Evolutionary conservation across 768 basidiomycete species (phyloP), one percentile per base, ranked within the genome.

Genomic region (Rhodotorula paludigena): DNA sequence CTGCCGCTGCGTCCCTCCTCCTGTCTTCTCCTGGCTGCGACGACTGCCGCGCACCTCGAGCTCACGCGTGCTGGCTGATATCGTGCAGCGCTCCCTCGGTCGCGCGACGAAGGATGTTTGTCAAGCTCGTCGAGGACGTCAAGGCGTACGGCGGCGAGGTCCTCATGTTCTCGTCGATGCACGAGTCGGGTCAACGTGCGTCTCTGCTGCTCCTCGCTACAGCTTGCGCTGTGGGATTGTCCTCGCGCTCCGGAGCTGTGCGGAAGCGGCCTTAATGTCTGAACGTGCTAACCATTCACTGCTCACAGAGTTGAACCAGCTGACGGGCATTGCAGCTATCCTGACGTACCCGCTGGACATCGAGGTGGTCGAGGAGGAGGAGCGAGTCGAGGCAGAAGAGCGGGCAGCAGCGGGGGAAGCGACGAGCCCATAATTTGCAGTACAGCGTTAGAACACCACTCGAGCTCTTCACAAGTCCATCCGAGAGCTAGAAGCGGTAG

Each of bases 111-210:
- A 94, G 88, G 77, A 85, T 83, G 76, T 98, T 89, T 74, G 93
- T 99, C 39, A 81, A 79, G 53, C 82, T 98, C 42, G 92, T 94
- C 1, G 94, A 99, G 78, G 85, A 85, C 42, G 92, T 97, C 23
- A 86, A 88, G 73, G 83, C 85, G 53, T 90, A 89, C 71, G 91
- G 92, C 33, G 94, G 87, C 33, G 93, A 98, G 76, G 92, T 92
- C 10, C 82, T 97, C 28, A 92, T 97, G 71, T 99, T 98, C 79
- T 98, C 94, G 8, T 97, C 92, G 75, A 98, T 99, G 96, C 96
- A 99, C 77, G 96, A 99, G 80, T 91, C 90, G 30, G 96, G 96
- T 21, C 92, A 97, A 83, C 93, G 92, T 94, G 76, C 75, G 89
- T 81, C 41, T 53, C 42, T 41, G n/a, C 9, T 30, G 20, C 32